phyloP scores from a whole-genome alignment of 495 filamentous ascomycete species.

The Cercophora newfieldiana region DNA sequence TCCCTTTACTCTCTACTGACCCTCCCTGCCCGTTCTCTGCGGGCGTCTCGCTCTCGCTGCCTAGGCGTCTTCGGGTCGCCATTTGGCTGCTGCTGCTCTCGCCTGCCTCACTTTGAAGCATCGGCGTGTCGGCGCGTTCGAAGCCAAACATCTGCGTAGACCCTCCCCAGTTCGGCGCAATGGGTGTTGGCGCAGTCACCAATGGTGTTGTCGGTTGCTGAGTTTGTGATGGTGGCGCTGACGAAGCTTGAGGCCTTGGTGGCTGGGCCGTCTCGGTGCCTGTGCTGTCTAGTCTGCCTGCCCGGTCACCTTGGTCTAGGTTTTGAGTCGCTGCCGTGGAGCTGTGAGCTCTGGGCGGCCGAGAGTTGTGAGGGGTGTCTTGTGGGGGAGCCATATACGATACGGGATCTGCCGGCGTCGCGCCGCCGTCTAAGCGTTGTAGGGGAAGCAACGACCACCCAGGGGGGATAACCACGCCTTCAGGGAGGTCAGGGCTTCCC shows the following conservation, averaged over 20 bases:
- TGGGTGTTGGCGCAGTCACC: slow-evolving; percentile 42
- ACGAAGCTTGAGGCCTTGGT: not conserved
- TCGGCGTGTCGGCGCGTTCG: slow-evolving; percentile 6
- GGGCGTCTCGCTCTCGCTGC: slow-evolving; percentile 1
- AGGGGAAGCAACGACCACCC: slow-evolving; percentile 77
- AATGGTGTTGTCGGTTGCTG: slow-evolving; percentile 19
- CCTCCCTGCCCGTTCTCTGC: slow-evolving; percentile 13
- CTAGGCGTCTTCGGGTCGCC: not conserved
- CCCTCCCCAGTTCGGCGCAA: slow-evolving; percentile 47
- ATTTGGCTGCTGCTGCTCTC: slow-evolving; percentile 11
- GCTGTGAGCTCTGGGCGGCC: not conserved
- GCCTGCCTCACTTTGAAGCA: slow-evolving; percentile 10
- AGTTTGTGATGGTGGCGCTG: not conserved
- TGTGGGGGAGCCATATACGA: slow-evolving; percentile 18
- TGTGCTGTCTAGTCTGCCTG: not conserved
- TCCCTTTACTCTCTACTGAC: slow-evolving; percentile 31
- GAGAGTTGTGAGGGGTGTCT: slow-evolving; percentile 17
- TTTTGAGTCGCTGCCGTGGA: not conserved
- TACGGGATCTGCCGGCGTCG: slow-evolving; percentile 19
- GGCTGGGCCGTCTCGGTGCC: not conserved
- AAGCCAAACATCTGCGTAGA: slow-evolving; percentile 39
- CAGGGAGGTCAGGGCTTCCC: slow-evolving; percentile 68
- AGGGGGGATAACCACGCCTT: slow-evolving; percentile 68
- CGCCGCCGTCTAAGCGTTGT: slow-evolving; percentile 52
- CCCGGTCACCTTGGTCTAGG: not conserved